phyloP scores from a whole-genome alignment of 2,329 filamentous ascomycete species.

The Akanthomyces muscarius region DNA sequence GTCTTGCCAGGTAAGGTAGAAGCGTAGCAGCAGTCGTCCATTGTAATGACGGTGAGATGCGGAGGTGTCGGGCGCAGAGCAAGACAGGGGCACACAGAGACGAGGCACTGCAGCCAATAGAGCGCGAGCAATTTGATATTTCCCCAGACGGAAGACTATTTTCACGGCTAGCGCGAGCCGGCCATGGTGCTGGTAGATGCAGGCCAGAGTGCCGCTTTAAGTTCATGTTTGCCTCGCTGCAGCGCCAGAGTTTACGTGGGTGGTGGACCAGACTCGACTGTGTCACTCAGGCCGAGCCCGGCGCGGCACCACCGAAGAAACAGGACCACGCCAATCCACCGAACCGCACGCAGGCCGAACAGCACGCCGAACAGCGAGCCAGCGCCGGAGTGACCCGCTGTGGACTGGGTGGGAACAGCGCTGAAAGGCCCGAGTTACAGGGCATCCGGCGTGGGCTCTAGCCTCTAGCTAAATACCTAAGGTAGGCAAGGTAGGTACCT shows the following conservation, averaged over 20 bases:
- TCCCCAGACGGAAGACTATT: conserved; percentile 11
- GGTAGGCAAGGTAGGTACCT: too few relatives aligned
- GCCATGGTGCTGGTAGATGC: not conserved
- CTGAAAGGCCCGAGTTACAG: not conserved
- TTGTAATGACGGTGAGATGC: not conserved
- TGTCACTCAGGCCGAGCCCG: not conserved
- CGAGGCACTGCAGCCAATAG: conserved; percentile 17
- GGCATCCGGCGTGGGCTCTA: not conserved
- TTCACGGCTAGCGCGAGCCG: not conserved
- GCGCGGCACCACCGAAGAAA: not conserved
- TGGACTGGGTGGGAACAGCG: not conserved
- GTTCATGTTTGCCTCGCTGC: not conserved
- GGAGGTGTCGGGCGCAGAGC: not conserved
- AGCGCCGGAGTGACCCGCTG: conserved; percentile 3
- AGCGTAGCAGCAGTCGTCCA: too few relatives aligned
- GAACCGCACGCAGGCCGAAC: not conserved
- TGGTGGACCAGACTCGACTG: not conserved
- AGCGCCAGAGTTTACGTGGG: not conserved
- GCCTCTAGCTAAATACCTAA: not conserved
- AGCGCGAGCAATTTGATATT: conserved; percentile 16
- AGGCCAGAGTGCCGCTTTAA: not conserved
- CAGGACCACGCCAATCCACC: not conserved
- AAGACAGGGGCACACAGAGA: not conserved
- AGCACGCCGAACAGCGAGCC: conserved; percentile 7
- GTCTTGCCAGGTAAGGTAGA: not conserved